These are phyloP conservation scores for Eimeria tenella DNA, from an alignment of 169 alveolate genomes.

Conservation along the genomic window DNA sequence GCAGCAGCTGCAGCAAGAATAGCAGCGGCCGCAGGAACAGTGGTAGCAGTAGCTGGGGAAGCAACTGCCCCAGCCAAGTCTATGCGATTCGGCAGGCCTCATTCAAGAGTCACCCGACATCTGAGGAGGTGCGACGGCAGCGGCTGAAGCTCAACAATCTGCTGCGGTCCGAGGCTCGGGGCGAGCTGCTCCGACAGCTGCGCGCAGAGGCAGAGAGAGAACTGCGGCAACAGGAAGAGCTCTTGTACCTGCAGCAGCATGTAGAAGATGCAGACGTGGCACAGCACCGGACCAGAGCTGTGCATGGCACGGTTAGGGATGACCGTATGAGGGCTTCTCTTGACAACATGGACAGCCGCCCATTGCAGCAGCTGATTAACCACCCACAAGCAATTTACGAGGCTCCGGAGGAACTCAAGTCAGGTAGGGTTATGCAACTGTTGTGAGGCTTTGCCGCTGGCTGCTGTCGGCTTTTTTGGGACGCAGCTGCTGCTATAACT, in stretches of 20 bases:
- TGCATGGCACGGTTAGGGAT: neutral
- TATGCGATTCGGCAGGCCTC: constrained; percentile 23
- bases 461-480: neutral
- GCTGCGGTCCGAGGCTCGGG: constrained; percentile 20
- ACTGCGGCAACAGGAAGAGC: constrained; percentile 58
- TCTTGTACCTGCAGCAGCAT: constrained; percentile 30
- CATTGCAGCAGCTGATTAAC: constrained; percentile 28
- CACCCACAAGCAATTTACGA: constrained; percentile 45
- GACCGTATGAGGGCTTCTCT: neutral
- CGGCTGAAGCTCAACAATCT: constrained; percentile 1
- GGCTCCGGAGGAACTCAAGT: neutral
- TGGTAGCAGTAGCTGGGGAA: neutral
- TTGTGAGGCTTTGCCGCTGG: neutral
- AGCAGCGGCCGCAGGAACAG: constrained; percentile 26
- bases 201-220: constrained; percentile 32
- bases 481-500: neutral
- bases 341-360: constrained; percentile 8
- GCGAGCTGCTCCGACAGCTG: constrained; percentile 59
- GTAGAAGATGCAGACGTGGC: neutral
- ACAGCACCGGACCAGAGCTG: neutral
- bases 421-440: constrained; percentile 4
- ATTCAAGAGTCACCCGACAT: constrained; percentile 41
- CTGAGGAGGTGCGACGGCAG: neutral
- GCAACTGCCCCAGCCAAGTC: constrained; percentile 51
- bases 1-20: constrained; percentile 14